Evolutionary conservation across 2,329 filamentous ascomycete genomes (phyloP).

Genomic region (Endoconidiophora polonica): DNA sequence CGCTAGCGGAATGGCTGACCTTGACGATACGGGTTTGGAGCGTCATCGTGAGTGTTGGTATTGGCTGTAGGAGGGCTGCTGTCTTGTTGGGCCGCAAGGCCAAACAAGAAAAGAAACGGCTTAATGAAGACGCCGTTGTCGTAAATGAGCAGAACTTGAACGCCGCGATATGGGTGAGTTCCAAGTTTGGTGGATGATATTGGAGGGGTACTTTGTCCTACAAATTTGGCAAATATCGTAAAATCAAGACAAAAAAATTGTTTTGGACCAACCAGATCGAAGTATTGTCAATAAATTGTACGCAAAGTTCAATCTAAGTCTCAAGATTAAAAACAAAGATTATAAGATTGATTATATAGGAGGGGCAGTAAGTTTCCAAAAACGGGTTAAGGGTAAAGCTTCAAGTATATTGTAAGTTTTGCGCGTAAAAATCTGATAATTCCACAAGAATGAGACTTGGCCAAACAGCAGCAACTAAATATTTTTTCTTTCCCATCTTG

Average conservation of each 20-base stretch:
- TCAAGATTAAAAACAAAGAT: not conserved
- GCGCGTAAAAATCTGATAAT: not conserved
- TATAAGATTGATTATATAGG: conserved; percentile 5
- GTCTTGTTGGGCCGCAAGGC: not conserved
- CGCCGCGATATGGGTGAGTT: not conserved
- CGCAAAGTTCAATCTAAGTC: too few relatives aligned
- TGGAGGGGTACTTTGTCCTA: not conserved
- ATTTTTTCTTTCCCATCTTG: not conserved
- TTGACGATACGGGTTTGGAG: conserved; percentile 27
- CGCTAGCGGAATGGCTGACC: conserved; percentile 17
- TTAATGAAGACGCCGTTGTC: not conserved
- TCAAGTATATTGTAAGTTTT: not conserved
- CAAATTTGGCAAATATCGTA: not conserved
- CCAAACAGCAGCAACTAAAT: not conserved
- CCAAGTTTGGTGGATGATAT: not conserved
- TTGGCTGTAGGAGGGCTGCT: not conserved
- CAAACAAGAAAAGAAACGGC: not conserved
- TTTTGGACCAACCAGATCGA: too few relatives aligned
- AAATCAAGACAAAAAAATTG: not conserved
- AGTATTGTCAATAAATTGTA: too few relatives aligned
- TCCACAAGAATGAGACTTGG: not conserved
- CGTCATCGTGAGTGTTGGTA: not conserved
- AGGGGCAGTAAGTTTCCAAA: conserved; percentile 6
- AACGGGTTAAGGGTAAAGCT: not conserved
- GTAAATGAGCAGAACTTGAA: not conserved